Evolutionary conservation across 2,329 filamentous ascomycete genomes (phyloP), one percentile per base, ranked within the genome.

Genomic region (Dactylellina sp.): DNA sequence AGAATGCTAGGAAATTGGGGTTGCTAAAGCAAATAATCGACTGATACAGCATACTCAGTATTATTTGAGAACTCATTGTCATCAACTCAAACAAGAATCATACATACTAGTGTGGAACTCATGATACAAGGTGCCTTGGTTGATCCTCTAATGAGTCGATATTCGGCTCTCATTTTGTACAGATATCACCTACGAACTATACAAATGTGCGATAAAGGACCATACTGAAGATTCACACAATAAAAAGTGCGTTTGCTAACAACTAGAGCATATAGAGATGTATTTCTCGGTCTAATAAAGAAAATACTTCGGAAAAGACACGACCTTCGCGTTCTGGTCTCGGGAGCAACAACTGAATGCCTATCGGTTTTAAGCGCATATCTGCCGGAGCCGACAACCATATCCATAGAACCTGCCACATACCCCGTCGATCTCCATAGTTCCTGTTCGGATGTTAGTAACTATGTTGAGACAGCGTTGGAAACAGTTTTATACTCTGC

Each of bases 151-250:
- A 83, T 99, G 37, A 95, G 91, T 18, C 87, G 92, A 9, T 99
- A 99, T 80, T 96, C 93, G 0, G 90, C 97, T 47, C 92, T 99
- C 78, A 97, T 99, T 92, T 91, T 99, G 6, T 95, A 99, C 80
- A 94, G 98, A 82, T 95, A 94, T 5, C 95, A 99, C 80, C 94
- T 98, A 81, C 86, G 95, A 61, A 97, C 93, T 53, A 86, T 98
- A 71, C 32, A 65, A 61, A 61, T 61, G 68, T 65, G 28, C 9
- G 28, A 53, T 25, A 35, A 22, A 42, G 9, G 28, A 32, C 9
- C 9, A 14, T 16, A 22, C 9, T 16, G 25, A 32, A 35, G 18
- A 9, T 24, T 20, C n/a, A 11, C 7, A 12, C 16, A 18, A 11
- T 40, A n/a, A 7, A 22, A 2, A 7, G 12, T 2, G 16, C 18